phyloP scores from a whole-genome alignment of 768 basidiomycete species.

The Rhizopogon vesiculosus region DNA sequence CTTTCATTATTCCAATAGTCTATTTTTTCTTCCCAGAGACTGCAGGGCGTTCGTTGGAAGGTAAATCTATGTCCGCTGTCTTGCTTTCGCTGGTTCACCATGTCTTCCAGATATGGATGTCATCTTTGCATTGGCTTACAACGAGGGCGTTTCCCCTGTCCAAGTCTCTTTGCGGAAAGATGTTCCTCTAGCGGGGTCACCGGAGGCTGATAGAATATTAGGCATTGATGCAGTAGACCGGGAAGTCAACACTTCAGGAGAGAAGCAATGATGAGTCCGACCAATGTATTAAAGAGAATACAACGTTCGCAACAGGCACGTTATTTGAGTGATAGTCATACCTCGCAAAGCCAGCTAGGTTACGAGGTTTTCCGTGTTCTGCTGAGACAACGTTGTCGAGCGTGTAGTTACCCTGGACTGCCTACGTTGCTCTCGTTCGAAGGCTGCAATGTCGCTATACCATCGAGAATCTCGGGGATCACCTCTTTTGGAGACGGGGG shows the following conservation, averaged over 20 bases:
- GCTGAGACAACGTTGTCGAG: neutral
- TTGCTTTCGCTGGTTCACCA: neutral
- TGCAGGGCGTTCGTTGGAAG: conserved; percentile 54
- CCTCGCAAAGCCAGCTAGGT: neutral
- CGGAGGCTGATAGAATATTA: conserved; percentile 40
- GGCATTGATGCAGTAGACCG: conserved; percentile 14
- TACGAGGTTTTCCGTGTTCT: neutral
- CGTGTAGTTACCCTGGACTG: conserved; percentile 14
- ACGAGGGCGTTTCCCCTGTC: conserved; percentile 40
- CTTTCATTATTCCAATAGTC: conserved; percentile 50
- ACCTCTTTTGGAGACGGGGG: conserved; percentile 13
- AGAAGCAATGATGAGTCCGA: neutral
- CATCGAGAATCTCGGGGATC: conserved; percentile 17
- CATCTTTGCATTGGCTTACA: conserved; percentile 41
- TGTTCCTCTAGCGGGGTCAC: conserved; percentile 38
- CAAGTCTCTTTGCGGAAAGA: conserved; percentile 40
- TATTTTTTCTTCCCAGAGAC: conserved; percentile 64
- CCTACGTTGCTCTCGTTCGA: conserved; percentile 24
- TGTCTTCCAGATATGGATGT: conserved; percentile 31
- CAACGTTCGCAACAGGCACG: too few relatives aligned
- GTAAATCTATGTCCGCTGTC: conserved; percentile 13
- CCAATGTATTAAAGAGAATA: neutral
- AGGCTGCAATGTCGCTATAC: conserved; percentile 25
- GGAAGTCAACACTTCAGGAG: neutral
- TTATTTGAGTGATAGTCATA: neutral